Conservation (phyloP, 2,329 filamentous ascomycete species). For the Colletotrichum spinosum region DNA sequence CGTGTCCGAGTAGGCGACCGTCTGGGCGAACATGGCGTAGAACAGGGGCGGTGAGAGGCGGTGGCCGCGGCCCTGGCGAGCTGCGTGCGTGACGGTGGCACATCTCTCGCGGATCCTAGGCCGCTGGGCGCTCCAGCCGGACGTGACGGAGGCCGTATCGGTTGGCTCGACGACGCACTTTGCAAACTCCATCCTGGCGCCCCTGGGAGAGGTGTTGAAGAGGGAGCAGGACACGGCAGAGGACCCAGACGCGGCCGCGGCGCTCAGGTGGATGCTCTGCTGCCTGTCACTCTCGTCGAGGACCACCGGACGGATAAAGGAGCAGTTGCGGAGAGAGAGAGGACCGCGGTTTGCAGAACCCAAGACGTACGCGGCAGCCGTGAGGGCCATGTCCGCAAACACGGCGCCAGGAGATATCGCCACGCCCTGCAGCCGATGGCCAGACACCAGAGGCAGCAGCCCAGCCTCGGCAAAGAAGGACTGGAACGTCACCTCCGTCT, state of each 20-base stretch:
- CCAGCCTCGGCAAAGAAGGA: neutral
- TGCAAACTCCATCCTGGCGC: no score
- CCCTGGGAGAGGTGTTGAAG: no score
- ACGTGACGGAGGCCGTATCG: no score
- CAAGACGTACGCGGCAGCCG: constrained; percentile 4
- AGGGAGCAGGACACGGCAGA: no score
- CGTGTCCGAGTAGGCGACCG: neutral
- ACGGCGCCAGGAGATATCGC: neutral
- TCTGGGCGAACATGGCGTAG: constrained; percentile 6
- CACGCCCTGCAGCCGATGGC: constrained; percentile 10
- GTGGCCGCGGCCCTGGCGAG: neutral
- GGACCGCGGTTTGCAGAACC: neutral
- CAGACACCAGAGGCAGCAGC: constrained; percentile 5
- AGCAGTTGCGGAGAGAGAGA: neutral
- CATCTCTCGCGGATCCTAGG: no score
- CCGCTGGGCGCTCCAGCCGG: no score
- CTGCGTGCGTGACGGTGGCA: no score
- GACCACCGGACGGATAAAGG: neutral
- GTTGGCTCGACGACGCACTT: no score
- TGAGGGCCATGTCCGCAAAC: constrained; percentile 5
- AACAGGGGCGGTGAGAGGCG: constrained; percentile 11
- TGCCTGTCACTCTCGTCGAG: no score
- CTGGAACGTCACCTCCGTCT: neutral
- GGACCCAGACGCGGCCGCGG: no score
- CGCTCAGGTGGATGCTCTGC: neutral